Evolutionary conservation across 2,329 filamentous ascomycete genomes (phyloP).

Genomic region (Phialemonium atrogriseum): DNA sequence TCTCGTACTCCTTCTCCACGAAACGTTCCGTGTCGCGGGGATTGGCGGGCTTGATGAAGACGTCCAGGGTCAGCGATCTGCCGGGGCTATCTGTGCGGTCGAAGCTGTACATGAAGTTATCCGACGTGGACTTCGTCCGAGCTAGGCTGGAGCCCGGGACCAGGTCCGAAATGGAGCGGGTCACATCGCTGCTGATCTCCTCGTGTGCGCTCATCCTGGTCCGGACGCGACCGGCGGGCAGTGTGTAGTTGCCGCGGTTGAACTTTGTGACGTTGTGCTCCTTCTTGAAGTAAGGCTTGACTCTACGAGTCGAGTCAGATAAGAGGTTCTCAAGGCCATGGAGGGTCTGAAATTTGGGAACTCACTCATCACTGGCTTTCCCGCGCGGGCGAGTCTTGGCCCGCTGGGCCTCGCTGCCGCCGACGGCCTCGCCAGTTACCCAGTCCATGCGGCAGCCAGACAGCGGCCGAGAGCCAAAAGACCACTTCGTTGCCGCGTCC

Average conservation of each 20-base stretch:
- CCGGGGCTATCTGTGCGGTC: conserved; percentile 30
- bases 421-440: conserved; percentile 8
- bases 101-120: conserved; percentile 34
- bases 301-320: too few species aligned
- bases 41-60: conserved; percentile 24
- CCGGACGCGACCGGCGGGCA: conserved; percentile 21
- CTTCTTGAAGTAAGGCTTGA: conserved; percentile 12
- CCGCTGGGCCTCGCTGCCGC: conserved; percentile 20
- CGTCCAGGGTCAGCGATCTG: conserved; percentile 28
- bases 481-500: conserved; percentile 33
- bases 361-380: conserved; percentile 24
- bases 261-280: conserved; percentile 30
- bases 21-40: conserved; percentile 33
- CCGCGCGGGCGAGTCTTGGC: conserved; percentile 26
- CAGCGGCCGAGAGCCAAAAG: conserved; percentile 24
- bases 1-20: conserved; percentile 39
- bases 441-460: conserved; percentile 15
- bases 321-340: too few species aligned
- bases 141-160: conserved; percentile 12
- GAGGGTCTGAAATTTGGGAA: conserved; percentile 3
- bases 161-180: conserved; percentile 25
- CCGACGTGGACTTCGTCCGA: conserved; percentile 16
- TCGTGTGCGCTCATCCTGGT: conserved; percentile 22
- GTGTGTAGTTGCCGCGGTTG: conserved; percentile 14
- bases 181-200: conserved; percentile 26